Conservation (phyloP, 306 rosid genomes). For the Rosa lucieae region DNA sequence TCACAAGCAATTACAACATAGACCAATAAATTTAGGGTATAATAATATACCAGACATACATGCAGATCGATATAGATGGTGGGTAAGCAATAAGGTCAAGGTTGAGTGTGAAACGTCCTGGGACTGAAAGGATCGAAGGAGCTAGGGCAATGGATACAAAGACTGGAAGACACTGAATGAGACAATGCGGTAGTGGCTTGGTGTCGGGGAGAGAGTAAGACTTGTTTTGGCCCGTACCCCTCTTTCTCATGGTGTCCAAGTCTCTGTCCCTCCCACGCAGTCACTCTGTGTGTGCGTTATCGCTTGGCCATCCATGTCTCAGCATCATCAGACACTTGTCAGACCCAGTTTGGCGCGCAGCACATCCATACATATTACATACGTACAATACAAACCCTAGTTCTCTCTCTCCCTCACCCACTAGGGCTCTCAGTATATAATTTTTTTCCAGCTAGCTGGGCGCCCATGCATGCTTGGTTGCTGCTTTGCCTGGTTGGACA, state of each 20-base stretch:
- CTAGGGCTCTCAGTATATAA: conserved; percentile 10
- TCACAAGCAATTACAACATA: background rate
- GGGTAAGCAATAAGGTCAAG: background rate
- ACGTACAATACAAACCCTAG: too few relatives aligned
- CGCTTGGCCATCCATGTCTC: conserved; percentile 35
- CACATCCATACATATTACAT: background rate
- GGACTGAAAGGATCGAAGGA: background rate
- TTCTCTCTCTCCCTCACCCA: background rate
- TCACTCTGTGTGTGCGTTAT: background rate
- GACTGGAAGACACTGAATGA: conserved; percentile 28
- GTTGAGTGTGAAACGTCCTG: background rate
- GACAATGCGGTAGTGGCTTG: conserved; percentile 41
- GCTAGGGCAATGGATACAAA: background rate
- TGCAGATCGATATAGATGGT: background rate
- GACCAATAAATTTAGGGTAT: background rate
- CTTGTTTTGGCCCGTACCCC: conserved; percentile 11
- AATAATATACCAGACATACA: background rate
- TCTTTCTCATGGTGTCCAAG: background rate
- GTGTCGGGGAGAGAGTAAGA: conserved; percentile 25
- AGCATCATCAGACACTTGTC: conserved; percentile 42
- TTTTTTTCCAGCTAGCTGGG: conserved; percentile 15
- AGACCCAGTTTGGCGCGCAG: conserved; percentile 25
- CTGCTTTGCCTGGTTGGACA: conserved; percentile 18
- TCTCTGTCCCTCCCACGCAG: background rate
- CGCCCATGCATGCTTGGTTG: conserved; percentile 14